Evolutionary conservation across 2,329 filamentous ascomycete species (phyloP).

Genomic region (Trichoderma guizhouense): DNA sequence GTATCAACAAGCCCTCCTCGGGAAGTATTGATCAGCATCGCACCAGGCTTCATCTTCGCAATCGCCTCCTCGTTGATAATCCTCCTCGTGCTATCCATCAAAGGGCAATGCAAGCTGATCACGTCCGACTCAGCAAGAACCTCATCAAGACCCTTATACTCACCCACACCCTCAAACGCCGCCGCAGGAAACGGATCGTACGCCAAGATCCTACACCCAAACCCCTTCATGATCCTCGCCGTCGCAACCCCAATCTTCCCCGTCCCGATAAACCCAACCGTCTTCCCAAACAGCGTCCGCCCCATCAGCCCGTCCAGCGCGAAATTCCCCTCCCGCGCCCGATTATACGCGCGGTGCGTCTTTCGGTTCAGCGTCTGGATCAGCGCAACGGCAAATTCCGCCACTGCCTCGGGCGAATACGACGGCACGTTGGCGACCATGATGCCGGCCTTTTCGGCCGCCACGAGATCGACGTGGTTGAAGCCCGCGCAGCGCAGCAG

Average conservation of each 20-base stretch:
- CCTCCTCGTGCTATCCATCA: constrained; percentile 57
- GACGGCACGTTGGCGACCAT: constrained; percentile 65
- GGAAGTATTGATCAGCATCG: constrained; percentile 65
- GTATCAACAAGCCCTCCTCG: constrained; percentile 64
- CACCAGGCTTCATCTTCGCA: constrained; percentile 54
- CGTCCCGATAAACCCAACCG: constrained; percentile 63
- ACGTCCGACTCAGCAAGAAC: constrained; percentile 57
- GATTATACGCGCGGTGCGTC: constrained; percentile 65
- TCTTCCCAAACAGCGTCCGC: constrained; percentile 59
- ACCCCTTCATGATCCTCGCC: constrained; percentile 60
- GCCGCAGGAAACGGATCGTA: constrained; percentile 54
- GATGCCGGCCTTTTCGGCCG: constrained; percentile 52
- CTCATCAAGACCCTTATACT: constrained; percentile 51
- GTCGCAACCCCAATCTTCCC: constrained; percentile 63
- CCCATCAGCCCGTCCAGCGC: constrained; percentile 62
- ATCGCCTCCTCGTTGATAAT: constrained; percentile 57
- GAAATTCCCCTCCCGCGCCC: constrained; percentile 67
- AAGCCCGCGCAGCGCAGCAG: constrained; percentile 66
- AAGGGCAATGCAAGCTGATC: constrained; percentile 63
- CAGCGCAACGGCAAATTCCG: constrained; percentile 66
- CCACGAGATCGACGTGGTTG: constrained; percentile 62
- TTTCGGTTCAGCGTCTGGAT: constrained; percentile 66
- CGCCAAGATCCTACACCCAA: constrained; percentile 61
- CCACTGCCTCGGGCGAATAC: constrained; percentile 67
- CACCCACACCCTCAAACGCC: constrained; percentile 48